These are phyloP conservation scores for Colletotrichum gloeosporioides DNA, from an alignment of 2,329 filamentous ascomycete genomes.

Conservation along the genomic window DNA sequence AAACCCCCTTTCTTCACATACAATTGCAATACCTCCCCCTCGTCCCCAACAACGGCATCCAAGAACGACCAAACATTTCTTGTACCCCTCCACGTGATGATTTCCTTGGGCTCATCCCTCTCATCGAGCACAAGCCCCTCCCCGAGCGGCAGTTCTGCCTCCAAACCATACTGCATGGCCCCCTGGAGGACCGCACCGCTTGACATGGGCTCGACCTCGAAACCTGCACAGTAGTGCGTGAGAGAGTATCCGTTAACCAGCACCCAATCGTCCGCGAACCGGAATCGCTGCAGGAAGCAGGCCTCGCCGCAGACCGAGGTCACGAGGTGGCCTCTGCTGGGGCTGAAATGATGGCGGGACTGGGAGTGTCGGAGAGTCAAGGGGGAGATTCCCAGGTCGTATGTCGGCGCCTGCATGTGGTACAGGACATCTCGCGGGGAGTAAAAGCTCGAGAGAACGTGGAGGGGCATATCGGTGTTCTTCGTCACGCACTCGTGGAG, in stretches of 20 bases:
- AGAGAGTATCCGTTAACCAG: constrained; percentile 53
- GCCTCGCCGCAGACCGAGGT: constrained; percentile 48
- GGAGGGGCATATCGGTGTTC: constrained; percentile 40
- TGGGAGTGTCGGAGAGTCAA: constrained; percentile 45
- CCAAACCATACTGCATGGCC: constrained; percentile 5
- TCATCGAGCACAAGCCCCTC: constrained; percentile 38
- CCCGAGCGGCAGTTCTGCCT: constrained; percentile 24
- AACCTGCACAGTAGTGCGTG: constrained; percentile 44
- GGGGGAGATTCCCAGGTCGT: constrained; percentile 45
- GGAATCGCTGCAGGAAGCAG: constrained; percentile 53
- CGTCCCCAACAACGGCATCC: constrained; percentile 38
- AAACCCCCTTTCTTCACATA: constrained; percentile 40
- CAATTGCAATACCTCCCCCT: constrained; percentile 51
- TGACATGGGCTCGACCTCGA: constrained; percentile 25
- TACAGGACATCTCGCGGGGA: constrained; percentile 38
- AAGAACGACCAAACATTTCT: constrained; percentile 46
- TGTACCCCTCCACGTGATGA: constrained; percentile 39
- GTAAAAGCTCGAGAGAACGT: constrained; percentile 49
- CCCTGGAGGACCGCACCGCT: constrained; percentile 1
- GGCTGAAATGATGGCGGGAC: constrained; percentile 41
- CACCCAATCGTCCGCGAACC: constrained; percentile 51
- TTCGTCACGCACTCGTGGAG: constrained; percentile 45
- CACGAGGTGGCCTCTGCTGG: constrained; percentile 47
- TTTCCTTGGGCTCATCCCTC: constrained; percentile 30
- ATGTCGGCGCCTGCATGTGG: constrained; percentile 32